Evolutionary conservation across 768 basidiomycete species (phyloP).

Genomic region (Mycena rosella): DNA sequence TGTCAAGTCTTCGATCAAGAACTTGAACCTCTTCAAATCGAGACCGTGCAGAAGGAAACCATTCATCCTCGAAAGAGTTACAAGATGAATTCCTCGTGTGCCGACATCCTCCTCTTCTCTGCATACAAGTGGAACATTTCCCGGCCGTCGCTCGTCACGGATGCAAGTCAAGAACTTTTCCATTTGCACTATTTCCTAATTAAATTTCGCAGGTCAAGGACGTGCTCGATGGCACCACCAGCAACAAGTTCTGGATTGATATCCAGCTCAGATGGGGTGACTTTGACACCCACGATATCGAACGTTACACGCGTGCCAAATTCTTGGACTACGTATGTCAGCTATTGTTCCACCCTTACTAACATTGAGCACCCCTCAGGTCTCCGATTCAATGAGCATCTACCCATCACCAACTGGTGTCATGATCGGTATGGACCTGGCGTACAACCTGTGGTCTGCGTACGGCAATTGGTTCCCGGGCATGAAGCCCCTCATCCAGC

Average conservation of each 20-base stretch:
- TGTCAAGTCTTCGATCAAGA: slow-evolving; percentile 99
- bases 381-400: slow-evolving; percentile 98
- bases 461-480: slow-evolving; percentile 99
- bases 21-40: slow-evolving; percentile 96
- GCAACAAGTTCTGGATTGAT: slow-evolving; percentile 99
- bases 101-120: slow-evolving; percentile 97
- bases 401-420: slow-evolving; percentile 99
- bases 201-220: slow-evolving; percentile 79
- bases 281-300: slow-evolving; percentile 99
- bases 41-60: slow-evolving; percentile 99
- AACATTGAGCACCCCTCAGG: slow-evolving; percentile 53
- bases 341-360: not conserved
- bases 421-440: slow-evolving; percentile 98
- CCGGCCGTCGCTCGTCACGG: slow-evolving; percentile 94
- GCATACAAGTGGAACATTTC: slow-evolving; percentile 99
- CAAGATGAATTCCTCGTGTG: slow-evolving; percentile 99
- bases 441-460: slow-evolving; percentile 98
- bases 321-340: slow-evolving; percentile 93
- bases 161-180: slow-evolving; percentile 63
- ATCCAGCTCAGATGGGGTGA: slow-evolving; percentile 97
- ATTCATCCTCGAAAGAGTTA: slow-evolving; percentile 99
- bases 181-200: slow-evolving; percentile 7
- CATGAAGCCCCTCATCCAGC: slow-evolving; percentile 96
- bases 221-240: slow-evolving; percentile 96
- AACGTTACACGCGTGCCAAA: slow-evolving; percentile 98